Percentiles rank a stretch among this genome's conserved stretches.
phyloP scores from a whole-genome alignment of 768 basidiomycete species.

The Auriscalpium orientale region DNA sequence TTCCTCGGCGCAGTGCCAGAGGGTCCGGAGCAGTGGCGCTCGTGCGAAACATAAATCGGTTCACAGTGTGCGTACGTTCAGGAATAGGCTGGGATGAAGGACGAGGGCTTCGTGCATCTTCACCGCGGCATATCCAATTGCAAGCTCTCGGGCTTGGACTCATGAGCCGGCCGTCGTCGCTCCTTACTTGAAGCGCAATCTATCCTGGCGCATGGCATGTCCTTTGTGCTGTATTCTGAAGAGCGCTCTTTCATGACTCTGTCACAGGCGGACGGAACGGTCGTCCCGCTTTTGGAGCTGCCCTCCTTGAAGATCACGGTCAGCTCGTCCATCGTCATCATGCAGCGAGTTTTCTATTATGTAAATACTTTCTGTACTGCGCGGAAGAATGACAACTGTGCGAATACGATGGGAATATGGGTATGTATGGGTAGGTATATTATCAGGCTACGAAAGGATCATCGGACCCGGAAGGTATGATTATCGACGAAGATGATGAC shows the following conservation, averaged over 20 bases:
- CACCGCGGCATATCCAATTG: conserved; percentile 27
- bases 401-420: no score
- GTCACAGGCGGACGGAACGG: not conserved
- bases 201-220: conserved; percentile 36
- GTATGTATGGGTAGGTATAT: no score
- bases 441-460: no score
- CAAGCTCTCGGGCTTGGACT: conserved; percentile 18
- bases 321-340: not conserved
- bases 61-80: conserved; percentile 36
- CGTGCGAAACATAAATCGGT: conserved; percentile 30
- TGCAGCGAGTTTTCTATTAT: no score
- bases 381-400: no score
- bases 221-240: not conserved
- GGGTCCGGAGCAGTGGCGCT: conserved; percentile 31
- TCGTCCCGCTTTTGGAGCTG: not conserved
- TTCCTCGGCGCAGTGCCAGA: conserved; percentile 38
- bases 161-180: conserved; percentile 32
- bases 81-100: conserved; percentile 17
- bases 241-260: not conserved
- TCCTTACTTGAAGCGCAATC: conserved; percentile 32
- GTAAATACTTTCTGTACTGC: no score
- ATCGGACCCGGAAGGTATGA: no score
- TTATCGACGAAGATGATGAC: no score
- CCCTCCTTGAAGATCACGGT: conserved; percentile 10
- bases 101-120: conserved; percentile 40